Base-by-base conservation (phyloP, 768 basidiomycete genomes). In the Suillus decipiens region DNA sequence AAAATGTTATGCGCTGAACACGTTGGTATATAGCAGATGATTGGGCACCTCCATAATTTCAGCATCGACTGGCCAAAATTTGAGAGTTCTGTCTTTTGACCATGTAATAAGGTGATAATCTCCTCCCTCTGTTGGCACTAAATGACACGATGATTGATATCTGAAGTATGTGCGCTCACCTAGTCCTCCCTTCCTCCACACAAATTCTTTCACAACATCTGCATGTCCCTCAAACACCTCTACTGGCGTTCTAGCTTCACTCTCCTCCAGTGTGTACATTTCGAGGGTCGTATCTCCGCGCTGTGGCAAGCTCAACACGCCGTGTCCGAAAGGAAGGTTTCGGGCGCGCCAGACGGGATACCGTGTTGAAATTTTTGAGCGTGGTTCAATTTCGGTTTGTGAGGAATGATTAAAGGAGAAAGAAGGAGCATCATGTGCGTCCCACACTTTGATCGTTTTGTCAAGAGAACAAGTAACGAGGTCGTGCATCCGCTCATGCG, bases 291-390 rank as follows among this genome's bases (percentile, higher is more conserved):
- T 91, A 66, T 89, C 89, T 4, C 94, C 92, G 60, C 96, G 79
- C 71, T 99, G 96, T 0, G 96, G 93, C 14, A 99, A 75, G 63
- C 89, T 91, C 61, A 99, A 76, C 19, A 98, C 79, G 12, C 97
- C 97, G 19, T 85, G 81, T 5, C 96, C 96, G 70, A 99, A 99
- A 0, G 97, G 96, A 10, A 97, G 77, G 73, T 93, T 86, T 51
- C 97, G 81, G 1, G 96, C 97, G 12, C 97, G 82, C 95, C 95
- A 99, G 0, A 99, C 92, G 0, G 96, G 96, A 72, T 98, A 93
- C 2, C 82, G 79, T 0, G 96, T 97, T 43, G 80, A 72, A 58
- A 98, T 89, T 6, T 74, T 79, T 9, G 78, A 76, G 54, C 77
- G 76, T 11, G 88, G 87, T 48, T 80, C 72, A 59, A 64, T 72